Conservation (phyloP, 495 filamentous ascomycete genomes). For the Terfezia claveryi region DNA sequence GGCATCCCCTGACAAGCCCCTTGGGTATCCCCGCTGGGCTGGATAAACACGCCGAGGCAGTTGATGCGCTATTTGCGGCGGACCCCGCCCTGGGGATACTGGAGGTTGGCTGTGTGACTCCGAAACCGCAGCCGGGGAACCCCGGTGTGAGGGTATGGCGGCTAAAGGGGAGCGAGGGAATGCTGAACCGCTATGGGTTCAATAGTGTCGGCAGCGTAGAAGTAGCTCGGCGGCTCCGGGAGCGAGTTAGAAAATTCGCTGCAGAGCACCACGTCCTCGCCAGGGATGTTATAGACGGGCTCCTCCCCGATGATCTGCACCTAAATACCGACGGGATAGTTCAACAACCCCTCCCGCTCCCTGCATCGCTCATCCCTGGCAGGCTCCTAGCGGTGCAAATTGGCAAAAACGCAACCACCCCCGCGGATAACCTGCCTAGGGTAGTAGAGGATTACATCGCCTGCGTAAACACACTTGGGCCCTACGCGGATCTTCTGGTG, state of each 20-base stretch:
- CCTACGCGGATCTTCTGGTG: conserved; percentile 79
- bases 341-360: conserved; percentile 18
- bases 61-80: conserved; percentile 56
- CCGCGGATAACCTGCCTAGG: conserved; percentile 61
- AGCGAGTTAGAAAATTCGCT: conserved; percentile 56
- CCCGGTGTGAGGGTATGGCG: conserved; percentile 72
- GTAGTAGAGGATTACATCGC: conserved; percentile 68
- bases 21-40: conserved; percentile 82
- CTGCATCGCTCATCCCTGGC: conserved; percentile 53
- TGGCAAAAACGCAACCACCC: conserved; percentile 85
- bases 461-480: conserved; percentile 58
- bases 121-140: conserved; percentile 67
- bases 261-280: conserved; percentile 46
- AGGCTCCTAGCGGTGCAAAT: conserved; percentile 77
- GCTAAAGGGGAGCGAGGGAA: conserved; percentile 50
- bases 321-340: background rate
- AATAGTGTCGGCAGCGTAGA: conserved; percentile 76
- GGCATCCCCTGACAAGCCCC: conserved; percentile 54
- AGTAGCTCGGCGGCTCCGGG: conserved; percentile 57
- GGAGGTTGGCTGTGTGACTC: conserved; percentile 80
- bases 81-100: conserved; percentile 48
- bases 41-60: conserved; percentile 80
- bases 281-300: conserved; percentile 47
- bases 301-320: conserved; percentile 11
- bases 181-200: conserved; percentile 90